Evolutionary conservation across 2,329 filamentous ascomycete genomes (phyloP).

Genomic region (Ascochyta clinopodiicola): DNA sequence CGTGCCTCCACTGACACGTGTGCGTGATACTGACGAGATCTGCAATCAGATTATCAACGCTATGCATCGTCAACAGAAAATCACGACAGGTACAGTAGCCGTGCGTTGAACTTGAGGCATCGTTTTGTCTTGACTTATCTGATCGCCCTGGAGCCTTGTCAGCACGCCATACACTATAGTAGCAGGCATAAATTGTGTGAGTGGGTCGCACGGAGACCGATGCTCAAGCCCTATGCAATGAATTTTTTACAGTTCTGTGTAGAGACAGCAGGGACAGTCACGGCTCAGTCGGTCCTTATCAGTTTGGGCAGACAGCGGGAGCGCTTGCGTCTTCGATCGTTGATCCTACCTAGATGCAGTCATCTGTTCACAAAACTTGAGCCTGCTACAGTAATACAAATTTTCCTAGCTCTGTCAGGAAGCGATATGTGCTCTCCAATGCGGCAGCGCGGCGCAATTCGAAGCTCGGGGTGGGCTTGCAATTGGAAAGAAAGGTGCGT

Average conservation of each 20-base stretch:
- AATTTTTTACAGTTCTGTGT: too few species aligned
- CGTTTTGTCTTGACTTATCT: slow-evolving; percentile 2
- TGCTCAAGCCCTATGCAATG: too few species aligned
- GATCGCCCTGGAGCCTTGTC: slow-evolving; percentile 5
- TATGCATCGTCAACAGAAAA: slow-evolving; percentile 6
- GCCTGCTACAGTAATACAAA: too few species aligned
- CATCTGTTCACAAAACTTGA: too few species aligned
- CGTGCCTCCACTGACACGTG: background rate
- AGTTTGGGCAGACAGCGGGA: too few species aligned
- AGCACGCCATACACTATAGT: slow-evolving; percentile 1
- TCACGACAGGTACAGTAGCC: background rate
- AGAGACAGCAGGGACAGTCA: too few species aligned
- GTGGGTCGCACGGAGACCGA: too few species aligned
- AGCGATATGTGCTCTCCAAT: slow-evolving; percentile 11
- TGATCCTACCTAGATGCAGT: too few species aligned
- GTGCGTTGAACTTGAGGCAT: background rate
- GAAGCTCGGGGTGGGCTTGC: background rate
- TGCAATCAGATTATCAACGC: background rate
- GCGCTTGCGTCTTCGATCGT: too few species aligned
- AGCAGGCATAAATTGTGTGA: too few species aligned
- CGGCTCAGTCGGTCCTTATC: too few species aligned
- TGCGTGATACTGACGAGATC: background rate
- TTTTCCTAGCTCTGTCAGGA: background rate
- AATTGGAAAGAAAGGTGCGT: background rate
- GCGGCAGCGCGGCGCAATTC: background rate